Conservation (phyloP, 352 stramenopile genomes). For the Phytophthora sp. region DNA sequence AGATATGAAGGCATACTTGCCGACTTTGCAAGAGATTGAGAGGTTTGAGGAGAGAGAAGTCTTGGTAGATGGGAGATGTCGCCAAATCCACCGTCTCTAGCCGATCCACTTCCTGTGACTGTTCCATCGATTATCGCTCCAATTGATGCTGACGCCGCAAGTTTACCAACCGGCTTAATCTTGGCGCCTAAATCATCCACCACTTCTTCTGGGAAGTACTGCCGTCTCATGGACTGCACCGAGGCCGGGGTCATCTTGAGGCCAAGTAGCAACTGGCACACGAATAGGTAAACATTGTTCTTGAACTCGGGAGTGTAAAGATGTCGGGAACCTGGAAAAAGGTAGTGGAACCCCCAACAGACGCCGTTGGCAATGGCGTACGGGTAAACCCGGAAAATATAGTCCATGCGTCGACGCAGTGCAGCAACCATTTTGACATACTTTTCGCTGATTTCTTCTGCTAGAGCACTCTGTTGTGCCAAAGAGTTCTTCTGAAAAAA, state of each 20-base stretch:
- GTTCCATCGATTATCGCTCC: conserved; percentile 13
- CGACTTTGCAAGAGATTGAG: conserved; percentile 41
- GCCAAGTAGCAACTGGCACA: conserved; percentile 73
- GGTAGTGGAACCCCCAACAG: conserved; percentile 87
- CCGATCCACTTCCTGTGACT: conserved; percentile 4
- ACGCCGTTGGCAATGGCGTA: conserved; percentile 83
- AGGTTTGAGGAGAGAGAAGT: conserved; percentile 38
- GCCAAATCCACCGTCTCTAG: conserved; percentile 20
- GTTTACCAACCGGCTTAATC: conserved; percentile 40
- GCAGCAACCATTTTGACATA: conserved; percentile 85
- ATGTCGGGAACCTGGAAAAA: conserved; percentile 84
- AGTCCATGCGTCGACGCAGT: conserved; percentile 81
- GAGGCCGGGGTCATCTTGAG: conserved; percentile 70
- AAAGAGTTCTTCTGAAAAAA: conserved; percentile 89
- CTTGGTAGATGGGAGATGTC: conserved; percentile 32
- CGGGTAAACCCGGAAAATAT: conserved; percentile 89
- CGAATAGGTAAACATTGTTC: conserved; percentile 76
- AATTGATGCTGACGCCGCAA: conserved; percentile 17
- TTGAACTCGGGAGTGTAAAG: conserved; percentile 88
- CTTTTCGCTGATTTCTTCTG: conserved; percentile 69
- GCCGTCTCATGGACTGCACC: conserved; percentile 67
- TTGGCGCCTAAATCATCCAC: conserved; percentile 59
- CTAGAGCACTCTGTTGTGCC: conserved; percentile 66
- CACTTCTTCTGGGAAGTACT: conserved; percentile 82
- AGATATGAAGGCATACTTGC: conserved; percentile 62